A percentile compares a stretch with the other conserved stretches of the same genome.
These are phyloP conservation scores for Calonectria pteridis DNA, from an alignment of 2,329 filamentous ascomycete species.

Conservation along the genomic window DNA sequence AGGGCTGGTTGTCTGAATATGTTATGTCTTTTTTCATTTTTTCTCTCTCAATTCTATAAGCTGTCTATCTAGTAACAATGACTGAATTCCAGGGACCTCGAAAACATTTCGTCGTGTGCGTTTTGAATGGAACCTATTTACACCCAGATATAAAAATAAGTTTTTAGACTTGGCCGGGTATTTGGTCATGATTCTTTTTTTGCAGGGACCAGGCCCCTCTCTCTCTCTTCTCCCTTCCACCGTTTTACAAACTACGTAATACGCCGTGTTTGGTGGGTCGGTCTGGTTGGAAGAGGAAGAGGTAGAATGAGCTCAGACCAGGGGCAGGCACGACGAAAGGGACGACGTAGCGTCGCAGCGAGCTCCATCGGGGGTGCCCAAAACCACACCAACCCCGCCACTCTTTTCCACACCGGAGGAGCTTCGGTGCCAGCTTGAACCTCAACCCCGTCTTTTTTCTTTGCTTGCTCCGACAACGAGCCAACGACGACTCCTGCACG, in stretches of 20 bases:
- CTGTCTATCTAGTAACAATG: background rate
- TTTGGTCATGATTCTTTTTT: background rate
- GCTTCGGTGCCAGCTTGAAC: slow-evolving; percentile 37
- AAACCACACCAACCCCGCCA: slow-evolving; percentile 37
- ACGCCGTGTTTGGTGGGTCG: background rate
- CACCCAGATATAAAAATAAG: background rate
- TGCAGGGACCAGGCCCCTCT: background rate
- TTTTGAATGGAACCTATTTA: background rate
- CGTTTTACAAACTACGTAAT: slow-evolving; percentile 8
- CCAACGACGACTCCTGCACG: background rate
- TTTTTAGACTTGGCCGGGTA: background rate
- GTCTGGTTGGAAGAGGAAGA: background rate
- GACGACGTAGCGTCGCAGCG: slow-evolving; percentile 24
- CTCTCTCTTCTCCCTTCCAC: background rate
- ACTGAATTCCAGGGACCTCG: background rate
- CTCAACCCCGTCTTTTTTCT: slow-evolving; percentile 2
- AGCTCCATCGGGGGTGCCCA: slow-evolving; percentile 31
- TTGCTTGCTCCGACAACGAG: background rate
- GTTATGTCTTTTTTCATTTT: slow-evolving; percentile 22
- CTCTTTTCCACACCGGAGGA: slow-evolving; percentile 23
- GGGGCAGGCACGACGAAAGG: slow-evolving; percentile 10
- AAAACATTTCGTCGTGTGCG: background rate
- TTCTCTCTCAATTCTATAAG: slow-evolving; percentile 11
- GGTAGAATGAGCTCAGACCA: slow-evolving; percentile 27
- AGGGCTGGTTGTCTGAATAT: slow-evolving; percentile 28